These are phyloP conservation scores for Globisporangium sylvaticum DNA, from an alignment of 352 stramenopile genomes.

Conservation along the genomic window DNA sequence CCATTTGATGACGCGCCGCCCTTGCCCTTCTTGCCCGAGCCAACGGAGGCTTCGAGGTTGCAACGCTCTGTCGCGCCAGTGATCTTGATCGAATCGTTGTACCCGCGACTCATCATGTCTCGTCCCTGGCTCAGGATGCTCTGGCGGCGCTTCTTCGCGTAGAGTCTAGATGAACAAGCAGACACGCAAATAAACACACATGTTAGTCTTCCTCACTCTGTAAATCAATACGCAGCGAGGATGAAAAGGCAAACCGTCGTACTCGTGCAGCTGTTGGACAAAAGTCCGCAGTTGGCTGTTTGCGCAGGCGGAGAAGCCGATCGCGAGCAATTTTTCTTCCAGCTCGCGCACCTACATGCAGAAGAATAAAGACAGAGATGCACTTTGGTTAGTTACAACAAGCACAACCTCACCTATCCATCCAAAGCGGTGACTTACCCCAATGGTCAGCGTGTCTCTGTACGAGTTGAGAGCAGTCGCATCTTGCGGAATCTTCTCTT, in stretches of 20 bases:
- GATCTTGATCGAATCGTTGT: constrained; percentile 64
- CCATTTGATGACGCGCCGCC: constrained; percentile 1
- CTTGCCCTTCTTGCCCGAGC: constrained; percentile 35
- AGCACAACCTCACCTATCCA: background rate
- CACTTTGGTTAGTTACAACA: background rate
- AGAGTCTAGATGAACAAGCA: constrained; percentile 28
- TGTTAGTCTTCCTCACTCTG: background rate
- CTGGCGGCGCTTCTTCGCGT: constrained; percentile 68
- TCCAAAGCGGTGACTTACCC: constrained; percentile 21
- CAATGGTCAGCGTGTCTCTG: constrained; percentile 31
- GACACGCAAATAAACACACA: too few species aligned
- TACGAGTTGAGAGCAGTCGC: constrained; percentile 43
- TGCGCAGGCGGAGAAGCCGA: constrained; percentile 45
- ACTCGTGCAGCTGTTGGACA: constrained; percentile 61
- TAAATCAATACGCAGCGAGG: background rate
- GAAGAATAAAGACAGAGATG: background rate
- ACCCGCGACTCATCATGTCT: constrained; percentile 49
- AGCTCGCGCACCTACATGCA: constrained; percentile 38
- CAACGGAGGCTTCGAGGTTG: constrained; percentile 38
- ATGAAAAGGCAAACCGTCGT: constrained; percentile 8
- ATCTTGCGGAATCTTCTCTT: constrained; percentile 71
- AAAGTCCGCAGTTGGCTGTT: constrained; percentile 60
- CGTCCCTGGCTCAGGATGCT: constrained; percentile 48
- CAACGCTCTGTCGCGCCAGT: constrained; percentile 46
- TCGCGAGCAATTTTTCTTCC: constrained; percentile 39